Percentiles rank a stretch among this genome's conserved stretches.
These are phyloP conservation scores for Sporothrix globosa DNA, from an alignment of 2,329 filamentous ascomycete species.

Conservation along the genomic window DNA sequence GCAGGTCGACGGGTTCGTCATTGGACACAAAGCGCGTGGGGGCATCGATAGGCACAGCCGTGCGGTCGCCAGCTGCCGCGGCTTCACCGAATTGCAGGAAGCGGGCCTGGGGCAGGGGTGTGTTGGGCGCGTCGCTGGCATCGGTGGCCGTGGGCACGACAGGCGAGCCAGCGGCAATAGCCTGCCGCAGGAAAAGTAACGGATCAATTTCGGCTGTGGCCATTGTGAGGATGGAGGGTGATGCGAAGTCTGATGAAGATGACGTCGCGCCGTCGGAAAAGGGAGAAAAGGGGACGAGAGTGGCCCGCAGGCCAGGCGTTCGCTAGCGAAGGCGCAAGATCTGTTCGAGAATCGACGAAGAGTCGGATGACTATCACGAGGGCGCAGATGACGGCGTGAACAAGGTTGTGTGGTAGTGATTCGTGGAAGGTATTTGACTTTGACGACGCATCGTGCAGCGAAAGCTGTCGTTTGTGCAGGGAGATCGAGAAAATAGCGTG, in stretches of 20 bases:
- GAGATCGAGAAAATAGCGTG: slow-evolving; percentile 20
- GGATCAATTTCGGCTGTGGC: slow-evolving; percentile 57
- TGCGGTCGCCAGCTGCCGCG: slow-evolving; percentile 43
- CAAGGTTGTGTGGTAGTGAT: background rate
- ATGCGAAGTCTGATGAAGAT: background rate
- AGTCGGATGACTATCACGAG: background rate
- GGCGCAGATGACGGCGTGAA: background rate
- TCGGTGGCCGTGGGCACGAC: slow-evolving; percentile 74
- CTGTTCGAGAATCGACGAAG: background rate
- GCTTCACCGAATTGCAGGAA: slow-evolving; percentile 71
- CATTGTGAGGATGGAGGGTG: slow-evolving; percentile 11
- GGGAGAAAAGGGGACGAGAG: background rate
- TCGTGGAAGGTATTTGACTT: background rate
- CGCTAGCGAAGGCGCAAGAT: slow-evolving; percentile 2
- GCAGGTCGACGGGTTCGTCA: slow-evolving; percentile 74
- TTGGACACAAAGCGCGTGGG: slow-evolving; percentile 87
- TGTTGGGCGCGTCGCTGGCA: slow-evolving; percentile 64
- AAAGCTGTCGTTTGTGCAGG: slow-evolving; percentile 16
- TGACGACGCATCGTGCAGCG: background rate
- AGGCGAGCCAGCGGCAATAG: slow-evolving; percentile 70
- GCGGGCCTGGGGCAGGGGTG: slow-evolving; percentile 72
- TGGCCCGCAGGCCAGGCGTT: slow-evolving; percentile 31
- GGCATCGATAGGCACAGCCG: slow-evolving; percentile 68
- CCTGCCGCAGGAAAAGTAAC: slow-evolving; percentile 79
- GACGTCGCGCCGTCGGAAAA: slow-evolving; percentile 11